phyloP scores from a whole-genome alignment of 2,329 filamentous ascomycete species.

The Neobulgaria alba region DNA sequence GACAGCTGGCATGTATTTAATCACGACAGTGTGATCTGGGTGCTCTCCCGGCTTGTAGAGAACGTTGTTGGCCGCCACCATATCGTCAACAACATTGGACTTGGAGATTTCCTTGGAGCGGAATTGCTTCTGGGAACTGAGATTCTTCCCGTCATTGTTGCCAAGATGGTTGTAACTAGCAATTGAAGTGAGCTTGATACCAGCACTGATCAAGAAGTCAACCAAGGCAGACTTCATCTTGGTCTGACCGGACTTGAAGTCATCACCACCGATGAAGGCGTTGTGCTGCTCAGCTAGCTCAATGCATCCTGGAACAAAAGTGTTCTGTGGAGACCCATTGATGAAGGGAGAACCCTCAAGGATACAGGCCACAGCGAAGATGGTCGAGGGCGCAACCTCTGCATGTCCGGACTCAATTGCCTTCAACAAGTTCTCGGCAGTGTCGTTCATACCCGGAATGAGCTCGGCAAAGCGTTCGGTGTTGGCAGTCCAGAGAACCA shows the following conservation, averaged over 20 bases:
- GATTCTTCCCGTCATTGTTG: constrained; percentile 98
- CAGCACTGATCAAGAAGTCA: constrained; percentile 96
- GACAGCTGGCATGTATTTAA: constrained; percentile 99
- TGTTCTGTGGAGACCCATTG: constrained; percentile 99
- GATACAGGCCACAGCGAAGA: constrained; percentile 92
- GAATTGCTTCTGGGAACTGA: constrained; percentile 97
- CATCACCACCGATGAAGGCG: constrained; percentile 92
- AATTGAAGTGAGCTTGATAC: constrained; percentile 98
- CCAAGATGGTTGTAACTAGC: constrained; percentile 98
- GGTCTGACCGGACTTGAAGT: constrained; percentile 99
- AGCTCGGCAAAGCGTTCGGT: constrained; percentile 94
- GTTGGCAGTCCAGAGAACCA: constrained; percentile 98
- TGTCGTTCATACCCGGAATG: constrained; percentile 85
- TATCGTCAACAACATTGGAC: constrained; percentile 98
- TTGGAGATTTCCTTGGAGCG: constrained; percentile 99
- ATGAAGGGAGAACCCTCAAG: constrained; percentile 89
- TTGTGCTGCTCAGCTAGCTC: constrained; percentile 79
- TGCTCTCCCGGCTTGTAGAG: constrained; percentile 90
- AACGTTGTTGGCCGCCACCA: constrained; percentile 91
- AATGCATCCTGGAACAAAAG: constrained; percentile 89
- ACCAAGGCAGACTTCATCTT: constrained; percentile 99
- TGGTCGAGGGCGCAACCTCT: constrained; percentile 89
- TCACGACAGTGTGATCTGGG: constrained; percentile 96
- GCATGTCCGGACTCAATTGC: constrained; percentile 79
- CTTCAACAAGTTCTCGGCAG: constrained; percentile 84